phyloP scores from a whole-genome alignment of 2,329 filamentous ascomycete genomes.

The Nigrospora sphaerica region DNA sequence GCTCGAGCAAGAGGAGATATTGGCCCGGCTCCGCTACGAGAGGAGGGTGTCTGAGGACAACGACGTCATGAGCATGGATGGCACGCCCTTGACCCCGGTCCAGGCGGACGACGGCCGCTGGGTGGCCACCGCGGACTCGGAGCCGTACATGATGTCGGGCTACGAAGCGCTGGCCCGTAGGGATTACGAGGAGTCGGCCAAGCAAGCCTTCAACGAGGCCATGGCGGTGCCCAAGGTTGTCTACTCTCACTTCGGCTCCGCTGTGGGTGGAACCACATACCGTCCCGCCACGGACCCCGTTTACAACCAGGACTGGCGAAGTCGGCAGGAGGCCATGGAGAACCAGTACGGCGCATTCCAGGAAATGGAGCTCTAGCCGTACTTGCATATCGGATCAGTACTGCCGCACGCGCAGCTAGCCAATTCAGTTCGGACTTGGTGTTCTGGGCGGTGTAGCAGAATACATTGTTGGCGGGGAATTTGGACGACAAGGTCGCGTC shows the following conservation, averaged over 20 bases:
- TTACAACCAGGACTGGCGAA: slow-evolving; percentile 45
- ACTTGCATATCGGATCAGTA: too few species aligned
- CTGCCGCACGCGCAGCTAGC: too few species aligned
- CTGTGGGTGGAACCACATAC: slow-evolving; percentile 34
- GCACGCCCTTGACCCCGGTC: slow-evolving; percentile 38
- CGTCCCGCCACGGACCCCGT: slow-evolving; percentile 59
- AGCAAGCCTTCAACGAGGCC: slow-evolving; percentile 23
- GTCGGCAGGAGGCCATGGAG: slow-evolving; percentile 52
- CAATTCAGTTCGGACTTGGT: too few species aligned
- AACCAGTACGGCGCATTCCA: slow-evolving; percentile 60
- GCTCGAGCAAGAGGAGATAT: slow-evolving; percentile 49
- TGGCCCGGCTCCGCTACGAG: slow-evolving; percentile 57
- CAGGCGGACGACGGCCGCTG: slow-evolving; percentile 49
- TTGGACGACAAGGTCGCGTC: too few species aligned
- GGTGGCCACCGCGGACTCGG: slow-evolving; percentile 44
- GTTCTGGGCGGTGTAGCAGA: too few species aligned
- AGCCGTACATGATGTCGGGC: slow-evolving; percentile 80
- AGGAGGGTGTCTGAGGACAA: slow-evolving; percentile 32
- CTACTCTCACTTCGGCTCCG: slow-evolving; percentile 36
- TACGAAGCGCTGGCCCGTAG: slow-evolving; percentile 64
- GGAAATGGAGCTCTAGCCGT: slow-evolving; percentile 18
- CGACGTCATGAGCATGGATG: slow-evolving; percentile 45
- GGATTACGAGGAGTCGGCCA: slow-evolving; percentile 51
- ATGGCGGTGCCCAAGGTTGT: slow-evolving; percentile 27
- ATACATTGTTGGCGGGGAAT: too few species aligned